Base-by-base conservation (phyloP, 2,329 filamentous ascomycete species). In the Phyllosticta citrichinensis region DNA sequence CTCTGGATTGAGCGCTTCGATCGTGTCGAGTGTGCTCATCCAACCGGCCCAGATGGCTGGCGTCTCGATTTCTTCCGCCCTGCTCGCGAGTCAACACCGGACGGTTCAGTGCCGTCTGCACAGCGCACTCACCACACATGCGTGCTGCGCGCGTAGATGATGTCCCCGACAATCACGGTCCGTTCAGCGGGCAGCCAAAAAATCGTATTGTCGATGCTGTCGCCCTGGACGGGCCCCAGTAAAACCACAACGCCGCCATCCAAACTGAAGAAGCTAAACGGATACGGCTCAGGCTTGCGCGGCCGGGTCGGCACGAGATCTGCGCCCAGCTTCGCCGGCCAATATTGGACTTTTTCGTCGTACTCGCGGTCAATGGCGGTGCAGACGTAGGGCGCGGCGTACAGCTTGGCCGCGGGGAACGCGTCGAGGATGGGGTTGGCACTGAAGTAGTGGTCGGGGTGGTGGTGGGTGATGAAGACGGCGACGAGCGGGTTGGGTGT, bases 381-480 rank as follows among this genome's bases (percentile, higher is more conserved):
- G 30, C 67, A 63, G n/a, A 73, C 58, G 58, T 60, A 60, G 24
- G 58, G 53, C 40, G 58, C 71, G 52, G 70, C 65, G 62, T 66
- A 63, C 57, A 68, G 64, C 47, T 60, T 63, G 22, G 67, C 66
- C 6, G 30, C 33, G 0, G 68, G 66, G 50, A 65, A 71, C 3
- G 68, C 66, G 11, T 68, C 68, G 1, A 73, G 66, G 56, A 72
- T 69, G 0, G 68, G 66, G 47, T 72, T 70, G 9, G 40, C 58
- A 40, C 17, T 22, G 35, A 56, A 60, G 24, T 69, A 73, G 64
- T 74, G 69, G 62, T 73, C 70, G 5, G 70, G 70, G 58, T 72
- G 71, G 57, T 73, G 71, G 62, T 73, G 70, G 6, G 71, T 73
- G 20, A 71, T 65, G 59, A 73, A 73, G 40, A 74, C 63, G 4